These are phyloP conservation scores for Tulasnella sp. DNA, from an alignment of 768 basidiomycete genomes.

Conservation along the genomic window DNA sequence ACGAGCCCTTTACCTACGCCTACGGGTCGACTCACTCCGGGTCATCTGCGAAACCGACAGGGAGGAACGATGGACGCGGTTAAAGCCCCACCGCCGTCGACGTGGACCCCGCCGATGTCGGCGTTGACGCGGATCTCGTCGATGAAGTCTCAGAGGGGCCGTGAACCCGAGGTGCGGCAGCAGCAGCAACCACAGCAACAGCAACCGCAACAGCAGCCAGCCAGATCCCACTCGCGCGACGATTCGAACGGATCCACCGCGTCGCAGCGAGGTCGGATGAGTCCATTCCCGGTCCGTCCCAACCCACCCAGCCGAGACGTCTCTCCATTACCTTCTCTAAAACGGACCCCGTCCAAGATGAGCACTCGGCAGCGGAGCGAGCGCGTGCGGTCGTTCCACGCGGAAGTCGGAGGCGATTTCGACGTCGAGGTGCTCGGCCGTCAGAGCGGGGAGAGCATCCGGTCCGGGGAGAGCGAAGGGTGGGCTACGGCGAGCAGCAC, in stretches of 20 bases:
- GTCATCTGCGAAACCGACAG: neutral
- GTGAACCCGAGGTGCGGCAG: neutral
- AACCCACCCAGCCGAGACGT: neutral
- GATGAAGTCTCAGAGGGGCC: neutral
- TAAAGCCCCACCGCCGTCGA: neutral
- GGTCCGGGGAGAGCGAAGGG: neutral
- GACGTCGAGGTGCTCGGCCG: neutral
- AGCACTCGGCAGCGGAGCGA: neutral
- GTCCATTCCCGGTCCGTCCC: neutral
- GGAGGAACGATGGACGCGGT: neutral
- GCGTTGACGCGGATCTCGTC: neutral
- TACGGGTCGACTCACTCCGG: neutral
- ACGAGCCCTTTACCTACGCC: neutral
- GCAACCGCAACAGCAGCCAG: neutral
- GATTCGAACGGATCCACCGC: neutral
- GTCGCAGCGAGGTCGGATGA: neutral
- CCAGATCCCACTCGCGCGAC: neutral
- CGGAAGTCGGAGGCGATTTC: neutral
- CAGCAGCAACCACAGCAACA: neutral
- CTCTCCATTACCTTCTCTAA: neutral
- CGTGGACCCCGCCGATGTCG: neutral
- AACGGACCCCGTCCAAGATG: neutral
- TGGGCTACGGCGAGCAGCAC: slow-evolving; percentile 1
- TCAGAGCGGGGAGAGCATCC: neutral
- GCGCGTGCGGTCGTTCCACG: neutral